Percentiles rank a stretch among this genome's conserved stretches.
These are phyloP conservation scores for Calycina herbarum DNA, from an alignment of 2,329 filamentous ascomycete species.

Conservation along the genomic window DNA sequence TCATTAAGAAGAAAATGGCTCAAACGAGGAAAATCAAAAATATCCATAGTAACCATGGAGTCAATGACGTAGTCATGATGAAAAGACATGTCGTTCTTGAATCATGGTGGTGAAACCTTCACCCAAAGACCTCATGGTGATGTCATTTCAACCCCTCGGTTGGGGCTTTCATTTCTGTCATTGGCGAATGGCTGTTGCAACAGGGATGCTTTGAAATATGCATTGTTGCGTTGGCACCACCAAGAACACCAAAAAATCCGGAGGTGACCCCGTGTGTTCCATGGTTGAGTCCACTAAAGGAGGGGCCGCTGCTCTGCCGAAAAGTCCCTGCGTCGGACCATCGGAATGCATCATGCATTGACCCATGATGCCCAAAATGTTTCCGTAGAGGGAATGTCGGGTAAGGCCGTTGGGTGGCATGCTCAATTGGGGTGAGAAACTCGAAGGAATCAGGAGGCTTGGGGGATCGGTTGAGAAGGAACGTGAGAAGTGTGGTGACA, in stretches of 20 bases:
- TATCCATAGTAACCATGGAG: slow-evolving; percentile 1
- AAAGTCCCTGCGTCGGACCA: slow-evolving; percentile 1
- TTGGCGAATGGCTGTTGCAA: not conserved
- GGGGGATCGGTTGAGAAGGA: not conserved
- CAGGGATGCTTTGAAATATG: slow-evolving; percentile 2
- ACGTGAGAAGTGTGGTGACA: not conserved
- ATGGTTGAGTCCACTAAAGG: not conserved
- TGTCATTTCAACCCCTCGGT: slow-evolving; percentile 1
- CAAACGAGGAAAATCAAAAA: not conserved
- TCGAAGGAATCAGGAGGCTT: not conserved
- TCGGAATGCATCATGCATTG: not conserved
- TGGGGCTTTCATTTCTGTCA: not conserved
- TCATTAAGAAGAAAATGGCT: not conserved
- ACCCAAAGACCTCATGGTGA: not conserved
- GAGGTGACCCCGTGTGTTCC: not conserved
- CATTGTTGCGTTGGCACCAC: slow-evolving; percentile 4
- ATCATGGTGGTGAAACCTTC: slow-evolving; percentile 5
- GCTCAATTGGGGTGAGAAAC: not conserved
- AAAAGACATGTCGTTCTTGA: not conserved
- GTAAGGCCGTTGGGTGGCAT: not conserved
- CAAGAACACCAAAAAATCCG: slow-evolving; percentile 1
- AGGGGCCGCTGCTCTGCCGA: not conserved
- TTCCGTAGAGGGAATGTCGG: not conserved
- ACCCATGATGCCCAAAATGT: not conserved
- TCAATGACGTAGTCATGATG: slow-evolving; percentile 1